phyloP scores from a whole-genome alignment of 192 early-diverging fungal species.

The Coemansia sp. region DNA sequence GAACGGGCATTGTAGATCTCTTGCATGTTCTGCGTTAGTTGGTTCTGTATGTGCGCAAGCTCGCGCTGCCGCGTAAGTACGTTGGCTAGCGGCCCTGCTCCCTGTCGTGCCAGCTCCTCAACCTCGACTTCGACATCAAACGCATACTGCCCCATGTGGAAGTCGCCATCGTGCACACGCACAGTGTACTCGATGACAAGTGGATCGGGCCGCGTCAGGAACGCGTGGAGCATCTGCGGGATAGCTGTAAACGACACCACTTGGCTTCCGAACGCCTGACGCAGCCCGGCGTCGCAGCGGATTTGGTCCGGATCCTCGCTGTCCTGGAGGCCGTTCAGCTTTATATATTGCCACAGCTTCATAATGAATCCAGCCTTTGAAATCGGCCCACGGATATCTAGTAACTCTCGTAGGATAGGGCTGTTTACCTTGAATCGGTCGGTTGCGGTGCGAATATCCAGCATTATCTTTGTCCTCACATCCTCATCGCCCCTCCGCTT shows the following conservation, averaged over 20 bases:
- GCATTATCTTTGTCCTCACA: constrained; percentile 75
- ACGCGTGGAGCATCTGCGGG: constrained; percentile 76
- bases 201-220: constrained; percentile 81
- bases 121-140: constrained; percentile 94
- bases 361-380: constrained; percentile 66
- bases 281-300: constrained; percentile 76
- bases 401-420: constrained; percentile 69
- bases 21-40: constrained; percentile 78
- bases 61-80: constrained; percentile 59
- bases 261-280: constrained; percentile 66
- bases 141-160: constrained; percentile 72
- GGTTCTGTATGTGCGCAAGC: constrained; percentile 44
- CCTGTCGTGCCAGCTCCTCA: constrained; percentile 68
- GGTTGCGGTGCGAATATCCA: constrained; percentile 78
- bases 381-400: constrained; percentile 66
- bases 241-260: constrained; percentile 80
- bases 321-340: constrained; percentile 89
- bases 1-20: constrained; percentile 86
- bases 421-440: constrained; percentile 79
- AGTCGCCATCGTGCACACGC: constrained; percentile 71
- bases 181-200: constrained; percentile 90
- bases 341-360: constrained; percentile 96
- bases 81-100: constrained; percentile 59
- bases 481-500: constrained; percentile 89
- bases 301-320: constrained; percentile 85